A percentile compares a stretch with the other conserved stretches of the same genome.
Evolutionary conservation across 345 rosid species (phyloP).

Genomic region (Euphorbia tirucalli): DNA sequence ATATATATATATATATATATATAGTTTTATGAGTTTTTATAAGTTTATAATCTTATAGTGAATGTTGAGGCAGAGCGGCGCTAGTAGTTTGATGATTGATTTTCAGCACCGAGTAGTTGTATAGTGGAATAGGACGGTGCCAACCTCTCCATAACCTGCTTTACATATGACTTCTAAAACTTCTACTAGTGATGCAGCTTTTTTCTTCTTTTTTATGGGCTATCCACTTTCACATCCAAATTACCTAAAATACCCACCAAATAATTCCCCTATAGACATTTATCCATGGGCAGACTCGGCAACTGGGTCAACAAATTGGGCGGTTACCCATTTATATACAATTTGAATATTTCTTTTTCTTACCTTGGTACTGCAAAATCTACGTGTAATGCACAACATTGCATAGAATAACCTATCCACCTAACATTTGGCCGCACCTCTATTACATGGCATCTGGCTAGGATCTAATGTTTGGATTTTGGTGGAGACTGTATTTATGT

Average conservation of each 20-base stretch:
- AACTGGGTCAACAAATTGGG: neutral
- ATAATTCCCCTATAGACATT: neutral
- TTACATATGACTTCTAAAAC: too few species aligned
- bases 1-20: too few species aligned
- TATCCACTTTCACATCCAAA: too few species aligned
- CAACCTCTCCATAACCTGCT: too few species aligned
- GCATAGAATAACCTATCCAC: conserved; percentile 2
- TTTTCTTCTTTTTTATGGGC: too few species aligned
- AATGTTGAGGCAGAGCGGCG: too few species aligned
- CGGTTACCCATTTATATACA: neutral
- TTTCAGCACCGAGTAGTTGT: too few species aligned
- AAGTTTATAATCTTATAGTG: too few species aligned
- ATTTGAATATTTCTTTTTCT: neutral
- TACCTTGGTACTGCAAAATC: conserved; percentile 22
- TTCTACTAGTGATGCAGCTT: too few species aligned
- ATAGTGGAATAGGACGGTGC: too few species aligned
- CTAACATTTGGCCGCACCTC: neutral
- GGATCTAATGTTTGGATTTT: conserved; percentile 1
- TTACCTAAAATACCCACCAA: neutral
- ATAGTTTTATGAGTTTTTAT: too few species aligned
- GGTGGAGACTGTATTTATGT: neutral
- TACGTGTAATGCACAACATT: conserved; percentile 40
- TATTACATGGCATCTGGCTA: neutral
- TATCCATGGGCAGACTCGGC: neutral
- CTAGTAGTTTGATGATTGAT: too few species aligned